Evolutionary conservation across 495 filamentous ascomycete species (phyloP).

Genomic region (Lasiosphaeria ovina): DNA sequence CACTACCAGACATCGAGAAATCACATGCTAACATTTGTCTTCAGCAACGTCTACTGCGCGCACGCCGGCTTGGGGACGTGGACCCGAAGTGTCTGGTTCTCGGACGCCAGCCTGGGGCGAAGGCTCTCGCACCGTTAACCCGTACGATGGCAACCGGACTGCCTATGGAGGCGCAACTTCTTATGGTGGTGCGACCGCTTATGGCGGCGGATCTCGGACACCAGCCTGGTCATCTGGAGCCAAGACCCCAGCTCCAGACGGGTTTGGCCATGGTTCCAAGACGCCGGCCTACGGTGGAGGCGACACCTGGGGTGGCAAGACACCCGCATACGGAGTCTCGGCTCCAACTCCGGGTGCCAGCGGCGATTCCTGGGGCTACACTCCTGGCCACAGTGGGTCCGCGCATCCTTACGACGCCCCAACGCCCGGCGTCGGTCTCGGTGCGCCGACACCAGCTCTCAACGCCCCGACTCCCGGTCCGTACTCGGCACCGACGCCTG

Average conservation of each 20-base stretch:
- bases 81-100: conserved; percentile 48
- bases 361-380: conserved; percentile 52
- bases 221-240: conserved; percentile 53
- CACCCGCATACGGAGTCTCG: conserved; percentile 64
- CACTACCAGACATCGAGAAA: neutral
- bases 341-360: conserved; percentile 56
- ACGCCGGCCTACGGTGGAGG: conserved; percentile 66
- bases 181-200: conserved; percentile 59
- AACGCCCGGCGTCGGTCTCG: conserved; percentile 67
- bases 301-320: conserved; percentile 73
- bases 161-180: conserved; percentile 60
- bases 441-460: conserved; percentile 69
- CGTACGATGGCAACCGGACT: conserved; percentile 77
- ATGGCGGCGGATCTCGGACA: conserved; percentile 52
- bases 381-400: conserved; percentile 56
- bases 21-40: neutral
- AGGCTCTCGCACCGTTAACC: conserved; percentile 70
- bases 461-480: conserved; percentile 81
- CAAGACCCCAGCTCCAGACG: conserved; percentile 61
- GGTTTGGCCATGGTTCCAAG: conserved; percentile 67
- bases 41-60: conserved; percentile 42
- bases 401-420: conserved; percentile 70
- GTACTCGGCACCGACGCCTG: conserved; percentile 68
- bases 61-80: conserved; percentile 67
- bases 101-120: conserved; percentile 82